Evolutionary conservation across 148 eudicot species (phyloP).

Genomic region (Pouteria glomerata): DNA sequence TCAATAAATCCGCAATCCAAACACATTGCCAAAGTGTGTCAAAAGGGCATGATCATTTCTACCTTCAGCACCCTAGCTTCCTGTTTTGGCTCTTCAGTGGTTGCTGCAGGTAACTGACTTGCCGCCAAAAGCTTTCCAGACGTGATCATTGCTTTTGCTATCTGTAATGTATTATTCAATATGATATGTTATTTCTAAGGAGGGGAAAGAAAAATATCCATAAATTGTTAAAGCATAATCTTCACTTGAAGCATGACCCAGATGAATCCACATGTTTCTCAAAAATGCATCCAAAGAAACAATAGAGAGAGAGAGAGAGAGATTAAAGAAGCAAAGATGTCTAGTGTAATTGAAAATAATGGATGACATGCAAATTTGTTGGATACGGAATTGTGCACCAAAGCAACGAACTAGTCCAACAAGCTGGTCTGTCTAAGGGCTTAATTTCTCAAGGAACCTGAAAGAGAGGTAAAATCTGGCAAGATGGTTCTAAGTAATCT

Average conservation of each 20-base stretch:
- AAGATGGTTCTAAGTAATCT: too few relatives aligned
- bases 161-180: slow-evolving; percentile 45
- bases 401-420: not conserved
- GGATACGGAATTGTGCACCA: not conserved
- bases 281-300: not conserved
- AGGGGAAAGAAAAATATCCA: not conserved
- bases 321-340: not conserved
- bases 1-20: too few relatives aligned
- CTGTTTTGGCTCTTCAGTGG: slow-evolving; percentile 34
- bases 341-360: not conserved
- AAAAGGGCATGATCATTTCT: too few relatives aligned
- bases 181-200: not conserved
- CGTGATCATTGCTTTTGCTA: slow-evolving; percentile 73
- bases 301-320: not conserved
- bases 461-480: too few relatives aligned
- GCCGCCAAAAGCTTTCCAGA: slow-evolving; percentile 67
- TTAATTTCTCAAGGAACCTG: too few relatives aligned
- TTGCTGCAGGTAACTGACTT: slow-evolving; percentile 30
- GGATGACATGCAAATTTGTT: not conserved
- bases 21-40: too few relatives aligned
- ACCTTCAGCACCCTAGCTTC: slow-evolving; percentile 75
- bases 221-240: not conserved
- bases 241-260: not conserved
- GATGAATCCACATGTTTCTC: not conserved
- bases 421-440: not conserved